Conservation (phyloP, 441 rosid species). For the Arabidopsis lyrata region DNA sequence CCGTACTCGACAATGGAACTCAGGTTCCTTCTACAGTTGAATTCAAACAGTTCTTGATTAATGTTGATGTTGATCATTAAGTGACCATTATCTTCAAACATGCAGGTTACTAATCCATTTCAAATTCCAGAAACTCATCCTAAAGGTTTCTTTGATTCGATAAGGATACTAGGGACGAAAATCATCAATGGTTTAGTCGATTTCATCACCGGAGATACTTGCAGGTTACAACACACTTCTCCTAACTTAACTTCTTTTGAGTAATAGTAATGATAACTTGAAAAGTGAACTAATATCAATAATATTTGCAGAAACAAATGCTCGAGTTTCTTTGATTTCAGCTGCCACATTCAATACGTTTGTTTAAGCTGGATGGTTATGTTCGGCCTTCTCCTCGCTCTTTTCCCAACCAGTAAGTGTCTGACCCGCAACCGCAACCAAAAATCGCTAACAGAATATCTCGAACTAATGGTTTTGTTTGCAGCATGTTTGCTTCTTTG, state of each 20-base stretch:
- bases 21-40: slow-evolving; percentile 54
- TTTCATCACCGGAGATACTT: slow-evolving; percentile 79
- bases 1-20: slow-evolving; percentile 83
- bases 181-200: slow-evolving; percentile 74
- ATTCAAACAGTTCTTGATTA: slow-evolving; percentile 13
- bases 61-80: slow-evolving; percentile 4
- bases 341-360: slow-evolving; percentile 90
- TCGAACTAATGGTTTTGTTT: background rate
- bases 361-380: slow-evolving; percentile 90
- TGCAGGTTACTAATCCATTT: slow-evolving; percentile 71
- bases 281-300: background rate
- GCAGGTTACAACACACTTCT: slow-evolving; percentile 59
- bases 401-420: slow-evolving; percentile 73
- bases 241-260: background rate
- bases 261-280: background rate
- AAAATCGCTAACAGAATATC: background rate
- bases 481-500: slow-evolving; percentile 79
- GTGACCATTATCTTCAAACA: background rate
- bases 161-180: slow-evolving; percentile 60
- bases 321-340: slow-evolving; percentile 79
- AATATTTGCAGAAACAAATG: slow-evolving; percentile 55
- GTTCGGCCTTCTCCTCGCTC: slow-evolving; percentile 77
- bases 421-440: background rate
- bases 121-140: slow-evolving; percentile 61
- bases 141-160: slow-evolving; percentile 76